Base-by-base conservation (phyloP, 306 rosid genomes). In the Cyamopsis tetragonoloba region DNA sequence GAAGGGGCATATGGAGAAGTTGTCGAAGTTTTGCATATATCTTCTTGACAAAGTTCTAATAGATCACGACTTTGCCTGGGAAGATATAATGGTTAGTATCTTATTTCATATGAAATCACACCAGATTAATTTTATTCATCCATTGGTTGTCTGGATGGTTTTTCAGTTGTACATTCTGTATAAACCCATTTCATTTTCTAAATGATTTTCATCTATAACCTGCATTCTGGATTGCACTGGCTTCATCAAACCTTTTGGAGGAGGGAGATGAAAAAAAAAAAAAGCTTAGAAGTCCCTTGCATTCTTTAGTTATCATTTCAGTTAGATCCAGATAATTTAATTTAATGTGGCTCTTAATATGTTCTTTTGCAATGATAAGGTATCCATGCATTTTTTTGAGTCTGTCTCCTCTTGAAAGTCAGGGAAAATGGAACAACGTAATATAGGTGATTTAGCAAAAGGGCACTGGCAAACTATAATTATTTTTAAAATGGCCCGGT, bases 11-110 rank as follows among this genome's bases (percentile, higher is more conserved):
- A 75, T 89, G 86, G 85, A 71, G 38, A 80, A 77, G 68, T 71
- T 89, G 20, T 81, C 88, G 0, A 89, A 77, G 78, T 93, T 89
- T 78, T 88, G 89, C 77, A 53, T 88, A 34, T 86, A 84, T 80
- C 88, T 86, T 65, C 93, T 89, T 49, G 88, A 88, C 71, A 84
- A 76, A 80, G 58, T 71, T 77, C 62, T 83, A 19, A 69, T 37
- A 34, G 86, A 87, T 39, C 72, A 63, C 35, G 70, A 55, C 68
- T 88, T 88, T 53, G 54, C 80, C 70, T 89, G 98, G 98, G 87
- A 86, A 65, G 91, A 89, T 67, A 73, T 83, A 47, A 71, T 81
- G 97, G 97, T 93, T 4, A 65, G 89, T 80, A 62, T n/a, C n/a
- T n/a, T 77, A 34, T 56, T 50, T 42, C 47, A 48, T 27, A 13